Evolutionary conservation across 1,284 basidiomycete genomes (phyloP).

Genomic region (Tilletia indica): DNA sequence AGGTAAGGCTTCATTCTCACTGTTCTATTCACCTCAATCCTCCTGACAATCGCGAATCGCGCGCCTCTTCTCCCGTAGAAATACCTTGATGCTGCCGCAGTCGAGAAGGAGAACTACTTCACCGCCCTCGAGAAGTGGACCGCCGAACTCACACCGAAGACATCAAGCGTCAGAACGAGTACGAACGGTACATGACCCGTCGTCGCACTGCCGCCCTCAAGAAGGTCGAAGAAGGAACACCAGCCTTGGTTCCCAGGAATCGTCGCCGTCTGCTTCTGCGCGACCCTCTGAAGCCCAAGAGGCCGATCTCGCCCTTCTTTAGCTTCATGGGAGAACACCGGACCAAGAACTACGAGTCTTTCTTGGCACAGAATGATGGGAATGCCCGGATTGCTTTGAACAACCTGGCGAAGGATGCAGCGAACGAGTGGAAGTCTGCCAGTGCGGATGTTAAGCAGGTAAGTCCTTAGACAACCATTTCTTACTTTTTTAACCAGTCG

Average conservation of each 20-base stretch:
- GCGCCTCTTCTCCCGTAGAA: constrained; percentile 13
- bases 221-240: background rate
- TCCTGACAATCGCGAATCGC: too few relatives aligned
- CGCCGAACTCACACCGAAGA: constrained; percentile 42
- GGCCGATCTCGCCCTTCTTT: constrained; percentile 45
- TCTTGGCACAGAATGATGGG: background rate
- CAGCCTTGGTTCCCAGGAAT: background rate
- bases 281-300: constrained; percentile 46
- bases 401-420: background rate
- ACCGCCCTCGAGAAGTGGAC: constrained; percentile 43
- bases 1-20: constrained; percentile 16
- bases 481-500: background rate
- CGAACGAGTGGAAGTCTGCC: background rate
- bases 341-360: constrained; percentile 23
- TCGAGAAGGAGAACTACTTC: constrained; percentile 40
- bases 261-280: constrained; percentile 22
- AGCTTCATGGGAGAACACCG: constrained; percentile 43
- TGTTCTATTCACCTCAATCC: background rate
- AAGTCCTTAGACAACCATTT: background rate
- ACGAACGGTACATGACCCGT: constrained; percentile 32
- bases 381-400: background rate
- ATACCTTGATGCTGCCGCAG: constrained; percentile 37
- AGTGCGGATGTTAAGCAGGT: background rate
- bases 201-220: constrained; percentile 41
- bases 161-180: constrained; percentile 50